Evolutionary conservation across 371 early-diverging fungal species (phyloP).

Genomic region (Saksenaea oblongispora): DNA sequence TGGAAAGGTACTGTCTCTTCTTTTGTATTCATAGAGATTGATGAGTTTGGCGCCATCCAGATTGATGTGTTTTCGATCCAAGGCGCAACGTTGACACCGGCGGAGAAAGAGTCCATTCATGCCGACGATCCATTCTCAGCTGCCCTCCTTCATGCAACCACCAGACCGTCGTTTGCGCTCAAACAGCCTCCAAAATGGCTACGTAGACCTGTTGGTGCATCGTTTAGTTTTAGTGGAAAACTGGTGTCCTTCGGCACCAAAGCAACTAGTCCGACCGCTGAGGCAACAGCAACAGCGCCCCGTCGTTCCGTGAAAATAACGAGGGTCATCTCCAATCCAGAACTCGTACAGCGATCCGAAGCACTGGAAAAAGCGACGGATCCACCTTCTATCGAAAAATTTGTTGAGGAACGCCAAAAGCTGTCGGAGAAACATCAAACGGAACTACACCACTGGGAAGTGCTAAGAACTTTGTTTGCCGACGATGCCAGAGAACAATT

Average conservation of each 20-base stretch:
- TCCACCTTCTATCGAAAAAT: slow-evolving; percentile 53
- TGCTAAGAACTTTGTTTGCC: slow-evolving; percentile 78
- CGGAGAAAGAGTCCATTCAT: slow-evolving; percentile 15
- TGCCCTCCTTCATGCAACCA: slow-evolving; percentile 24
- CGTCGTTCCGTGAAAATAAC: slow-evolving; percentile 43
- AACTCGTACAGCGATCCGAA: slow-evolving; percentile 60
- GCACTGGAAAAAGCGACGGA: slow-evolving; percentile 66
- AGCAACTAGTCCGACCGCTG: slow-evolving; percentile 43
- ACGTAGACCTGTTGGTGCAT: slow-evolving; percentile 87
- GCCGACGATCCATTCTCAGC: slow-evolving; percentile 78
- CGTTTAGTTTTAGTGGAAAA: slow-evolving; percentile 91
- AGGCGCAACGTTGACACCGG: slow-evolving; percentile 27
- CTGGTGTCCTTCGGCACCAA: slow-evolving; percentile 73
- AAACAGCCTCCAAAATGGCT: slow-evolving; percentile 96
- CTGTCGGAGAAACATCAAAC: slow-evolving; percentile 40
- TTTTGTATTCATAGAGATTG: too few relatives aligned
- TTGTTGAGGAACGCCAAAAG: slow-evolving; percentile 60
- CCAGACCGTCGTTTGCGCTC: slow-evolving; percentile 44
- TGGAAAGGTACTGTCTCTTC: slow-evolving; percentile 63
- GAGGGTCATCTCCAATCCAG: slow-evolving; percentile 65
- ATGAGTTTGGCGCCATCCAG: too few relatives aligned
- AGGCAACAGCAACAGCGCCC: slow-evolving; percentile 50
- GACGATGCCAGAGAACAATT: slow-evolving; percentile 82
- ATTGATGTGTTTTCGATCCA: slow-evolving; percentile 87
- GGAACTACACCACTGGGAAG: slow-evolving; percentile 81